Base-by-base conservation (phyloP, 2,329 filamentous ascomycete species). In the Claviceps sp. region DNA sequence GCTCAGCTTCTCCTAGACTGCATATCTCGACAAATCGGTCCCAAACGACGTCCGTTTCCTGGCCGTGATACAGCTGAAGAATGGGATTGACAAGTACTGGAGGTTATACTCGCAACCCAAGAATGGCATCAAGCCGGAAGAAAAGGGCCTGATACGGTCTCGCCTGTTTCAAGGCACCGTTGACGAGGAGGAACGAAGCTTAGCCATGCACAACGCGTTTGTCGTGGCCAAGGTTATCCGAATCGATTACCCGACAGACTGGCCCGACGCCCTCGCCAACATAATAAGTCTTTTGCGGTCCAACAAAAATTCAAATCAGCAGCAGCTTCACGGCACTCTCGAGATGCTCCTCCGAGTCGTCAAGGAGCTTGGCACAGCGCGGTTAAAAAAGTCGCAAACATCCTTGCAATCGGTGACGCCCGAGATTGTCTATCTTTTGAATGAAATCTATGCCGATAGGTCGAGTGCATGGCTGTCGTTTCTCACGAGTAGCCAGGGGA, bases 1-100 rank as follows among this genome's bases (percentile, higher is more conserved):
- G 7, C 20, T 2, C 3, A 16, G 9, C 20, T 46, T 3, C 16
- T 36, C 36, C 62, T 34, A 94, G 84, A 78, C 83, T 59, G 79
- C 88, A 38, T 96, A 90, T 64, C 77, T 95, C 56, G 86, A 95
- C 69, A 82, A 81, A 55, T 80, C 81, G 2, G 72, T 94, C 1
- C 86, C 88, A 1, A 69, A 80, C 53, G 83, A 94, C 61, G 79
- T 91, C 50, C 86, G 93, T 55, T 89, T 95, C 62, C 82, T 96
- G 11, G 86, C 91, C 51, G 81, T 97, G 53, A 95, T 97, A 58
- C 87, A 95, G 64, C 76, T 98, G 50, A 97, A 97, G 66, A 96
- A 97, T 66, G 93, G 90, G 51, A 90, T 97, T 67, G 91, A 97
- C 65, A 89, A 85, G 64, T 88, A 89, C 67, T 98, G 93, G 93